These are phyloP conservation scores for Pythium dissimile DNA, from an alignment of 352 stramenopile genomes.

Conservation along the genomic window DNA sequence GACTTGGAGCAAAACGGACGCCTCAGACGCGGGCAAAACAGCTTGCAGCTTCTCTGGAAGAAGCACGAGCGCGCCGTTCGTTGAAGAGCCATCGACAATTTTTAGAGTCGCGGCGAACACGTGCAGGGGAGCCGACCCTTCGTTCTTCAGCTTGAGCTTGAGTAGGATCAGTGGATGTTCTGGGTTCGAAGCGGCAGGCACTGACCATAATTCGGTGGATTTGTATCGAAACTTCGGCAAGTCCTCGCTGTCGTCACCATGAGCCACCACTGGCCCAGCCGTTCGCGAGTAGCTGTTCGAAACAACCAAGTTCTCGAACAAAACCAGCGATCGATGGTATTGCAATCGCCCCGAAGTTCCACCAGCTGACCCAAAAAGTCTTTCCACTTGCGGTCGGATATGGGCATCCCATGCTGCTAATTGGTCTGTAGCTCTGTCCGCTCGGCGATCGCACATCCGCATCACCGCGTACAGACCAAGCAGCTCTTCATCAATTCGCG, in stretches of 20 bases:
- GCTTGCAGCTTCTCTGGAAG: not conserved
- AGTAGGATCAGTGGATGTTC: not conserved
- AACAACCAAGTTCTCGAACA: constrained; percentile 1
- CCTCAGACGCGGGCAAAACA: constrained; percentile 1
- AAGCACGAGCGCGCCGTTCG: constrained; percentile 9
- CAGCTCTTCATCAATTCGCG: constrained; percentile 20
- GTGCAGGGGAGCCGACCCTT: constrained; percentile 16
- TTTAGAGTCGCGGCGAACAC: constrained; percentile 23
- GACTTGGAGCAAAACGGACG: constrained; percentile 7
- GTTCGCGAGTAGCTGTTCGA: constrained; percentile 12
- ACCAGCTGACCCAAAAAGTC: not conserved
- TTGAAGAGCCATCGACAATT: not conserved
- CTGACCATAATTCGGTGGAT: constrained; percentile 14
- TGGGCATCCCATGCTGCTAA: not conserved
- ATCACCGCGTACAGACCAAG: constrained; percentile 13
- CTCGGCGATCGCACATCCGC: constrained; percentile 5
- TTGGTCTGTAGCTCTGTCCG: not conserved
- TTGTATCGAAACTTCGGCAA: constrained; percentile 18
- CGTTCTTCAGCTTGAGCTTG: constrained; percentile 20
- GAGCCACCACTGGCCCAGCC: not conserved
- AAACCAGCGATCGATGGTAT: constrained; percentile 9
- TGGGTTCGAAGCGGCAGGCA: not conserved
- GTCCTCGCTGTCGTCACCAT: constrained; percentile 1
- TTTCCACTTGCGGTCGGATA: constrained; percentile 5
- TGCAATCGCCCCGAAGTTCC: not conserved